Base-by-base conservation (phyloP, 805 yeast species). In the Cyberlindnera saturnus region DNA sequence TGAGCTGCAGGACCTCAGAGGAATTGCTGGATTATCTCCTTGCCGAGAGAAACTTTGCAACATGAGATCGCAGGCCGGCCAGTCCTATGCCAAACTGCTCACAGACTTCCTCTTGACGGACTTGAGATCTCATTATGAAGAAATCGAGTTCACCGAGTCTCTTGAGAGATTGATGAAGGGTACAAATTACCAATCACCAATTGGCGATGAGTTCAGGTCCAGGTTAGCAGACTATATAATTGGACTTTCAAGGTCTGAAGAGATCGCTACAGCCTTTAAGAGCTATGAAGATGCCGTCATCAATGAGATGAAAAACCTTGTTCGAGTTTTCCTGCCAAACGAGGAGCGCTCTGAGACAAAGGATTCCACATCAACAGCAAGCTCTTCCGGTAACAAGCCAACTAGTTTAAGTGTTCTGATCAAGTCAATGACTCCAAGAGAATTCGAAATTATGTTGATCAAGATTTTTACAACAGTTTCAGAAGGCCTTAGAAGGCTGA, bases 401-500 rank as follows among this genome's bases (percentile, higher is more conserved):
- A 30, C 60, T 6, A 64, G 64, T 42, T 64, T 54, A 69, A 30
- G 65, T 63, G 5, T 66, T 4, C 46, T 69, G 39, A 74, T 93
- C 39, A 78, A 81, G 49, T 74, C 76, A 3, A 71, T 88, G 72
- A 71, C 88, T 0, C 83, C 93, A 0, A 62, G 65, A 13, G 96
- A 87, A 45, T 89, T 89, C 57, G 87, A 85, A 53, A 67, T 64
- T 2, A 82, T 89, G 86, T 60, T 87, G 35, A 61, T 71, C 2
- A 67, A 66, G 26, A 81, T 81, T 4, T 86, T 76, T 51, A 64
- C 86, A 0, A 73, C 77, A 17, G 68, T 84, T 3, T 77, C 88
- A 0, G 95, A 85, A 55, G 80, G 87, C 16, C 66, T 89, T 20
- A 69, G 91, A 48, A 73, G 96, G 45, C 66, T 90, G 28, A 78